These are phyloP conservation scores for Chrysosporium queenslandicum DNA, from an alignment of 2,329 filamentous ascomycete species.

Conservation along the genomic window DNA sequence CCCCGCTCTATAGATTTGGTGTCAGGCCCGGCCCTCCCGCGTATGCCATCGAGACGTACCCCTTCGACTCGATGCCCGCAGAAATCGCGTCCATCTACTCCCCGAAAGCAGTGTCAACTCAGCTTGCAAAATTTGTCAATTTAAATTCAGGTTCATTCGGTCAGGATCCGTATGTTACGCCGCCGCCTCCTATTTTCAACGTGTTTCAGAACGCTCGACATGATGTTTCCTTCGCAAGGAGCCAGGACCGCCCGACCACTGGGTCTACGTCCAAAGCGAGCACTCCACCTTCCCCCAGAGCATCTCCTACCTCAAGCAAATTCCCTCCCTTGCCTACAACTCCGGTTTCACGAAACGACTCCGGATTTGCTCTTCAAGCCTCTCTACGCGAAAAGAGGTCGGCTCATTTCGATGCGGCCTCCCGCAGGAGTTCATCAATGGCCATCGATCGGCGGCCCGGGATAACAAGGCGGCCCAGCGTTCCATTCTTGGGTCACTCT, in stretches of 20 bases:
- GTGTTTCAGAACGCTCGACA: conserved; percentile 71
- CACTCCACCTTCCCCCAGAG: conserved; percentile 49
- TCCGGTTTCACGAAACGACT: conserved; percentile 80
- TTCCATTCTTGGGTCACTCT: conserved; percentile 61
- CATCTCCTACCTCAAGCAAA: conserved; percentile 57
- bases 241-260: conserved; percentile 65
- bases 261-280: conserved; percentile 46
- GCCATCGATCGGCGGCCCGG: conserved; percentile 59
- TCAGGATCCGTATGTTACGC: conserved; percentile 45
- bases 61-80: conserved; percentile 78
- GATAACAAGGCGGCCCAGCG: conserved; percentile 49
- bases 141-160: conserved; percentile 85
- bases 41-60: conserved; percentile 87
- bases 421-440: conserved; percentile 89
- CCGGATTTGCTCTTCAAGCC: conserved; percentile 74
- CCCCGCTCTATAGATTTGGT: conserved; percentile 80
- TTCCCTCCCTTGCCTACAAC: conserved; percentile 69
- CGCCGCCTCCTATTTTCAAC: conserved; percentile 69
- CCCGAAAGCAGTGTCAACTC: conserved; percentile 57
- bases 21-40: conserved; percentile 80
- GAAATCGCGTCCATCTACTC: conserved; percentile 76
- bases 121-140: conserved; percentile 73
- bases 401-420: conserved; percentile 72
- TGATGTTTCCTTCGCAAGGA: conserved; percentile 44
- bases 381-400: conserved; percentile 90